These are phyloP conservation scores for Lepiota brunneoincarnata DNA, from an alignment of 768 basidiomycete genomes.

Conservation along the genomic window DNA sequence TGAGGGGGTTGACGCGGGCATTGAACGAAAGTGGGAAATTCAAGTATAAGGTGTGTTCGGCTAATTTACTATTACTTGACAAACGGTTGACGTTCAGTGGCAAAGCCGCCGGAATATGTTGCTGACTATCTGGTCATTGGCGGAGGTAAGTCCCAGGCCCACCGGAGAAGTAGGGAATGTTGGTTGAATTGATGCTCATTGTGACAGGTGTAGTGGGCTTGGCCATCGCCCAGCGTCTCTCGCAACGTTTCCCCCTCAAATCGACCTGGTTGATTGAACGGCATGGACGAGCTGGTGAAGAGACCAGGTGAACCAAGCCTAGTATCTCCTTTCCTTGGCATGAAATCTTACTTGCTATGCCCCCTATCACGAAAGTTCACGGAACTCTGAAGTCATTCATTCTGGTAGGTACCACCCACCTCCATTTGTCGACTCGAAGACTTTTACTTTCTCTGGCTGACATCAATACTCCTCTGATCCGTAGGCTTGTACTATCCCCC, in stretches of 20 bases:
- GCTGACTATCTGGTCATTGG: constrained; percentile 90
- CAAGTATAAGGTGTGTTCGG: constrained; percentile 54
- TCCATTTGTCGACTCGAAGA: not conserved
- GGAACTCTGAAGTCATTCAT: constrained; percentile 96
- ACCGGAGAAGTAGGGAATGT: too few relatives aligned
- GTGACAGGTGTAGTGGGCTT: constrained; percentile 78
- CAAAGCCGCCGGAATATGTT: constrained; percentile 65
- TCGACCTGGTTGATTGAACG: constrained; percentile 84
- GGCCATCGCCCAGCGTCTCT: constrained; percentile 77
- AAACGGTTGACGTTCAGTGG: not conserved
- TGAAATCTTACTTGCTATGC: not conserved
- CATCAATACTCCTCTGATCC: not conserved
- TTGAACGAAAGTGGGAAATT: constrained; percentile 60
- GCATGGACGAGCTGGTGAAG: constrained; percentile 72
- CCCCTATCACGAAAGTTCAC: constrained; percentile 50
- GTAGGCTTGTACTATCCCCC: constrained; percentile 82
- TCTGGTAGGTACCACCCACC: constrained; percentile 47
- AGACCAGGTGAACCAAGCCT: constrained; percentile 56
- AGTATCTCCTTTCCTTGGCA: not conserved
- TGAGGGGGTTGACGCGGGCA: constrained; percentile 54
- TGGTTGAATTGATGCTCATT: not conserved
- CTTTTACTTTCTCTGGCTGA: not conserved
- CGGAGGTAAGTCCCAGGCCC: constrained; percentile 51
- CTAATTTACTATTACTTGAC: not conserved
- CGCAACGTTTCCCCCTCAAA: constrained; percentile 57